A percentile compares a stretch with the other conserved stretches of the same genome.
Conservation (phyloP, 2,329 filamentous ascomycete species). For the Diplocarpon mali region DNA sequence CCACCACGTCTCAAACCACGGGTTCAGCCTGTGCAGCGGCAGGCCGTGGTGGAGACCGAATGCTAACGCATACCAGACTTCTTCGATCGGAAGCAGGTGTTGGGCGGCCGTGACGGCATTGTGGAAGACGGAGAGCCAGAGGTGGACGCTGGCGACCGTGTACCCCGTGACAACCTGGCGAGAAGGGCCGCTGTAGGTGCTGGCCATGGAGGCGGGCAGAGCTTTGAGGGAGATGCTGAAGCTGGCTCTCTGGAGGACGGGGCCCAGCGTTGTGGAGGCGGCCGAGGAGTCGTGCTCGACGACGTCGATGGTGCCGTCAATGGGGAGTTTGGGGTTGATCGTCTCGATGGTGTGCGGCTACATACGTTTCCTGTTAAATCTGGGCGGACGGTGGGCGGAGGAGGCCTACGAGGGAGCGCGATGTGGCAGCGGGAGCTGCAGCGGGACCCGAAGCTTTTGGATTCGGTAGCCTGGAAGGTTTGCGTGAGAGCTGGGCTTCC, state of each 20-base stretch:
- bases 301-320: neutral
- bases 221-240: neutral
- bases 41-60: neutral
- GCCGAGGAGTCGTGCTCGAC: neutral
- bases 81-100: neutral
- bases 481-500: too few relatives aligned
- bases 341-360: neutral
- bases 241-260: neutral
- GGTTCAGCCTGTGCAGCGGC: neutral
- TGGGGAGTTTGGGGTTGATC: neutral
- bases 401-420: too few relatives aligned
- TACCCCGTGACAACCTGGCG: neutral
- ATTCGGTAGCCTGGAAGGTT: too few relatives aligned
- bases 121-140: neutral
- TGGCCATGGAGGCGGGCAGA: neutral
- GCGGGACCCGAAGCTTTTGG: too few relatives aligned
- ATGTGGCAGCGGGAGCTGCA: too few relatives aligned
- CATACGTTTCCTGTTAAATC: neutral
- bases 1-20: neutral
- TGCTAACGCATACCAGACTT: neutral
- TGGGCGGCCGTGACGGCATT: neutral
- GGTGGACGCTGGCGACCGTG: neutral
- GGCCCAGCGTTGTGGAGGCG: neutral
- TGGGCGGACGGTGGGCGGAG: too few relatives aligned
- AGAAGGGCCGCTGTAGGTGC: neutral